A percentile compares a stretch with the other conserved stretches of the same genome.
Evolutionary conservation across 2,329 filamentous ascomycete genomes (phyloP).

Genomic region (Calonectria hongkongensis): DNA sequence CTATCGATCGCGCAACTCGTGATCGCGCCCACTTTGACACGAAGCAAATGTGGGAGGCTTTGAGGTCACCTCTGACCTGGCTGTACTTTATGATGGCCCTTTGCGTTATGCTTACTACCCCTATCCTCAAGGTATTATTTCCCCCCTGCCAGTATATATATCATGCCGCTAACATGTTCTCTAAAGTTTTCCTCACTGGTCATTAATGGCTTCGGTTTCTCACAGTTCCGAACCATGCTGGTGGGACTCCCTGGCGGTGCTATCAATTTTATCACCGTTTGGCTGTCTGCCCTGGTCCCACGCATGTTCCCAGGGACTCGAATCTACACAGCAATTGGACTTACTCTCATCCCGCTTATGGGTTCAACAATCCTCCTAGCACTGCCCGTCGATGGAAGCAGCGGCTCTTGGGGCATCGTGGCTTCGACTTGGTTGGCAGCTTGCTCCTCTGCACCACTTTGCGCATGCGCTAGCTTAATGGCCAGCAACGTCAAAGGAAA

Average conservation of each 20-base stretch:
- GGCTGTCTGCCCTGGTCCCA: slow-evolving; percentile 48
- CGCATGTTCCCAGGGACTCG: slow-evolving; percentile 45
- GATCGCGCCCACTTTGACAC: slow-evolving; percentile 44
- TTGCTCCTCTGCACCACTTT: slow-evolving; percentile 45
- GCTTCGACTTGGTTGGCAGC: slow-evolving; percentile 53
- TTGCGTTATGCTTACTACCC: slow-evolving; percentile 47
- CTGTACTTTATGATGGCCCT: slow-evolving; percentile 47
- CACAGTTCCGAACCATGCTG: slow-evolving; percentile 42
- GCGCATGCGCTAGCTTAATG: slow-evolving; percentile 48
- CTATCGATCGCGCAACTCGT: slow-evolving; percentile 43
- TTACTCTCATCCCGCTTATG: slow-evolving; percentile 32
- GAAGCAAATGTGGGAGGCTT: slow-evolving; percentile 48
- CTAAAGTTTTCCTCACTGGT: slow-evolving; percentile 39
- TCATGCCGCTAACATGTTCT: too few species aligned
- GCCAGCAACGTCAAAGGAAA: slow-evolving; percentile 57
- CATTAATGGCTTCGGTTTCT: slow-evolving; percentile 41
- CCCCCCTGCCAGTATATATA: too few species aligned
- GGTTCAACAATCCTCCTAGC: slow-evolving; percentile 43
- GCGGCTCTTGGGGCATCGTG: slow-evolving; percentile 50
- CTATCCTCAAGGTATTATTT: slow-evolving; percentile 48
- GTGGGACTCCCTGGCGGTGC: slow-evolving; percentile 36
- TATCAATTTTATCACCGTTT: slow-evolving; percentile 47
- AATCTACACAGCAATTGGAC: slow-evolving; percentile 41
- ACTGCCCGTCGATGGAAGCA: slow-evolving; percentile 39
- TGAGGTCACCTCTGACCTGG: slow-evolving; percentile 44